Conservation (phyloP, 345 rosid genomes). For the Barbarea vulgaris region DNA sequence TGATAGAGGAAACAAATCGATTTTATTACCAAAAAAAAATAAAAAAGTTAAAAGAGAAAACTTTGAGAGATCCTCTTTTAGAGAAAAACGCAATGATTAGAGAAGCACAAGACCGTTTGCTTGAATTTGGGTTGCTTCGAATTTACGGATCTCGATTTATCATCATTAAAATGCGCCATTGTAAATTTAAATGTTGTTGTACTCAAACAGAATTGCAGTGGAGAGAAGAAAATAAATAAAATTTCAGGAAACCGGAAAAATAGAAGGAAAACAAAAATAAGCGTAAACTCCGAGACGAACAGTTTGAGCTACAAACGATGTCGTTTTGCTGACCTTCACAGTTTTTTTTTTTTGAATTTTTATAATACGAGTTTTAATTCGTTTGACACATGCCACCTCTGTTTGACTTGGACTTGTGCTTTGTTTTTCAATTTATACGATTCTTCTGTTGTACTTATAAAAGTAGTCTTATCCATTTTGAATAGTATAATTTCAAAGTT, state of each 20-base stretch:
- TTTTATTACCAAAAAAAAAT: neutral
- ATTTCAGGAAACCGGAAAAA: neutral
- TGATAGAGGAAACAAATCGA: neutral
- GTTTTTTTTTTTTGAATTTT: neutral
- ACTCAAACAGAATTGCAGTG: constrained; percentile 14
- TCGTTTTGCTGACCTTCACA: constrained; percentile 13
- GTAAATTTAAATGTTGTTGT: constrained; percentile 21
- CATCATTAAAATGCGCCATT: constrained; percentile 7
- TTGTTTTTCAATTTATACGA: constrained; percentile 1
- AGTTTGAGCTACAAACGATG: neutral
- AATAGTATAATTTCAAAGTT: neutral
- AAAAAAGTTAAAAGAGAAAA: too few relatives aligned
- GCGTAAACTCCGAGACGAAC: constrained; percentile 31
- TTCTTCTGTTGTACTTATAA: neutral
- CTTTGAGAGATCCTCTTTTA: constrained; percentile 16
- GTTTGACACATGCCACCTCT: neutral
- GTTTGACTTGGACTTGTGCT: constrained; percentile 25
- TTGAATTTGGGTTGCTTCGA: constrained; percentile 25
- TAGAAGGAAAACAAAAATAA: neutral
- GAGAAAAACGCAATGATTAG: constrained; percentile 39
- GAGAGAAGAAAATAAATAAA: neutral
- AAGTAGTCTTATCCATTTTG: neutral
- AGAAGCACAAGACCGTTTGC: constrained; percentile 21
- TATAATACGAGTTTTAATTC: constrained; percentile 2
- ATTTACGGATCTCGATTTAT: constrained; percentile 31